Base-by-base conservation (phyloP, 2,329 filamentous ascomycete species). In the Hypoxylon sp. region DNA sequence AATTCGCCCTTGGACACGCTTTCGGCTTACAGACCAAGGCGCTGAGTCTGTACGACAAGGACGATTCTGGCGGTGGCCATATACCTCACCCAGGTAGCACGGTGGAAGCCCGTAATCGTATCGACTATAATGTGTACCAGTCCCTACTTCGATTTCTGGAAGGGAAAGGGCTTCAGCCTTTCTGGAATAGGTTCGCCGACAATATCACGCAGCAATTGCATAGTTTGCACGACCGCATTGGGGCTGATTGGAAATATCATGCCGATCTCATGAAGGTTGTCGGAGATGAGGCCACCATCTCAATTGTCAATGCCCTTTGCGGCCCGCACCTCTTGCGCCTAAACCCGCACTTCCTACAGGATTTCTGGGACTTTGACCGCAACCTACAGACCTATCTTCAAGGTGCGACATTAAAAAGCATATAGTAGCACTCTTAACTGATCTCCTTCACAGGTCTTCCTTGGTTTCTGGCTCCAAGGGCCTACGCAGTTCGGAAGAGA, bases 1-100 rank as follows among this genome's bases (percentile, higher is more conserved):
- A 74, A 52, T 77, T 77, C 35, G 76, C 74, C 44, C 74, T 77
- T 35, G 74, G 73, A n/a, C 61, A 76, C 51, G 75, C 72, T 14
- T 76, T 76, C 50, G 76, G 75, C 62, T 57, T 77, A 17, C 71
- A 73, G 24, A 48, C 72, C 35, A 71, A 72, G 33, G 74, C 75
- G 11, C 59, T 75, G 63, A 65, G 60, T 19, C 57, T 76, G 19
- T 76, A 71, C 31, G 74, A 76, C 67, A 74, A 71, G 51, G 75
- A 76, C 24, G 73, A 75, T 47, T 77, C 76, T 24, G 74, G 76
- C 8, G 63, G 71, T 9, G 58, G 69, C 52, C 70, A 64, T 63
- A 58, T 71, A 6, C 70, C 73, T 59, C 59, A 74, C 14, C 59
- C 61, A 0, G 63, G 37, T 22, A 74, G 73, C 33, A 71, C 35